Base-by-base conservation (phyloP, 805 yeast genomes). In the Metschnikowia orientalis region DNA sequence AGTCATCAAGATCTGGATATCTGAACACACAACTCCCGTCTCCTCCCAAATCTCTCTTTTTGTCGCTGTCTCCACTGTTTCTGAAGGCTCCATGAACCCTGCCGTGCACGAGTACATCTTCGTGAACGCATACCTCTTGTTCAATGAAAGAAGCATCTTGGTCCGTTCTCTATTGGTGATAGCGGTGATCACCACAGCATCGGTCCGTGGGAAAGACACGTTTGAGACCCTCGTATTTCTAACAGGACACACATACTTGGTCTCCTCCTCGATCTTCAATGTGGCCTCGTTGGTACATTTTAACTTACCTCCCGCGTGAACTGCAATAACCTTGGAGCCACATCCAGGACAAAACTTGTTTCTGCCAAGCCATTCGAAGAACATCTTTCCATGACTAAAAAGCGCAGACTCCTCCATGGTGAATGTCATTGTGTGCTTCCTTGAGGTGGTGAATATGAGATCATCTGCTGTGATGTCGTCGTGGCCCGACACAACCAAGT, bases 11-110 rank as follows among this genome's bases (percentile, higher is more conserved):
- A 90, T 70, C 32, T 68, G 59, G 18, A 90, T 81, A 18, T 70
- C 56, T 3, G 58, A 44, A 33, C 77, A 78, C 33, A 60, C 69
- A 21, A 87, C 82, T 6, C 98, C 98, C 4, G 97, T 81, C 57
- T 90, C 98, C 56, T 90, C 98, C 87, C 92, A 89, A 18, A 85
- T 81, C 56, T 90, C 98, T 42, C 98, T 68, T 27, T 79, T 65
- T 14, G 90, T 83, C 8, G 95, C 92, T 28, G 77, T 80, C 57
- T 90, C 97, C 13, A 90, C 77, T 2, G 94, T 77, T 61, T 90
- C 98, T 18, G 89, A 82, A 1, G 96, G 95, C 56, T 90, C 98
- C 76, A 90, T 79, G 57, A 92, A 92, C 4, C 97, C 98, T 4
- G 97, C 95, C 32, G 94, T 75, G 51, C 95, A 81, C 11, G 90